A percentile compares a stretch with the other conserved stretches of the same genome.
Conservation (phyloP, 108 stramenopile species). For the Nitzschia putrida region DNA sequence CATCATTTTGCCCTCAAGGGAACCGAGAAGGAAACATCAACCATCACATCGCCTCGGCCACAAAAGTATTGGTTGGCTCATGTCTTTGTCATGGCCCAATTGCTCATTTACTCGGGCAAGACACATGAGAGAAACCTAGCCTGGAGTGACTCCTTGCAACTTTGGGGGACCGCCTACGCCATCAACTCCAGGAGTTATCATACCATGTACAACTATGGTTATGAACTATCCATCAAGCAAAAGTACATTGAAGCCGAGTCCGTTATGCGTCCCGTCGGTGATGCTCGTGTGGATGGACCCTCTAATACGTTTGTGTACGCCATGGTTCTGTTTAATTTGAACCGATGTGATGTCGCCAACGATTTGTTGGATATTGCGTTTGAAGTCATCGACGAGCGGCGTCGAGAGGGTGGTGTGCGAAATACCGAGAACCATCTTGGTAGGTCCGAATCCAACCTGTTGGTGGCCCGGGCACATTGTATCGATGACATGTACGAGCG, state of each 20-base stretch:
- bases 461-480: conserved; percentile 51
- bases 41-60: conserved; percentile 13
- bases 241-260: conserved; percentile 49
- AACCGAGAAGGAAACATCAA: conserved; percentile 20
- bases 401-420: conserved; percentile 41
- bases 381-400: conserved; percentile 42
- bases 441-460: conserved; percentile 45
- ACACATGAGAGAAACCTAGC: conserved; percentile 55
- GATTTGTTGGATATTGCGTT: conserved; percentile 46
- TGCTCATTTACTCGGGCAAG: conserved; percentile 31
- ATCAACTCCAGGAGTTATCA: conserved; percentile 52
- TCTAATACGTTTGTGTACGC: conserved; percentile 59
- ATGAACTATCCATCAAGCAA: conserved; percentile 52
- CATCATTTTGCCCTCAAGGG: conserved; percentile 19
- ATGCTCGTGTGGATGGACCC: conserved; percentile 47
- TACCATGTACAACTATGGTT: conserved; percentile 63
- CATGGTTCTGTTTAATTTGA: conserved; percentile 58
- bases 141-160: conserved; percentile 44
- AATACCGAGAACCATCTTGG: conserved; percentile 26
- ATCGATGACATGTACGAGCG: conserved; percentile 26
- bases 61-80: conserved; percentile 32
- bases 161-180: conserved; percentile 48
- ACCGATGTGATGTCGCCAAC: conserved; percentile 37
- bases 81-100: conserved; percentile 39
- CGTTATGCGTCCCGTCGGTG: conserved; percentile 51